phyloP scores from a whole-genome alignment of 208 protist genomes.

The Crithidia mellificae region DNA sequence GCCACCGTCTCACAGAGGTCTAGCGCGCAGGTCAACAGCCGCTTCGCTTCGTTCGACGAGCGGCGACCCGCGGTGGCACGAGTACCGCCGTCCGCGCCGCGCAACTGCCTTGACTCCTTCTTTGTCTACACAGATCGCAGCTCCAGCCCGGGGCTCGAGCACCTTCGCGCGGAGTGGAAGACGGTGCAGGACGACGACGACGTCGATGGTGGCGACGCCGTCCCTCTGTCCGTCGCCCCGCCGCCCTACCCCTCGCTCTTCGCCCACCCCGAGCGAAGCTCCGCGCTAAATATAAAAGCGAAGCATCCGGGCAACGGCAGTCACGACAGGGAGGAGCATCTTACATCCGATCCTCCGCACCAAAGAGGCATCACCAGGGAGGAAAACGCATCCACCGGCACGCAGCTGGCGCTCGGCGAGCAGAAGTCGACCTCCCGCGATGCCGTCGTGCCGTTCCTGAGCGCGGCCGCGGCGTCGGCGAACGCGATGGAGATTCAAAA shows the following conservation, averaged over 20 bases:
- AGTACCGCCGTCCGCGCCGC: neutral
- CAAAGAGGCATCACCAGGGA: too few species aligned
- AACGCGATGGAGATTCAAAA: neutral
- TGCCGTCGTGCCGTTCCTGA: neutral
- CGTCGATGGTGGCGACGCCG: neutral
- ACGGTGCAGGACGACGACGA: neutral
- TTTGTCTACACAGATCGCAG: neutral
- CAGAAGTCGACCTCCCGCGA: neutral
- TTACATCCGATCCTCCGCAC: too few species aligned
- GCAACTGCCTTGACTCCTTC: constrained; percentile 10
- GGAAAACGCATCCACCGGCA: too few species aligned
- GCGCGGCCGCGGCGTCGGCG: neutral
- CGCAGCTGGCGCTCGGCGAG: neutral
- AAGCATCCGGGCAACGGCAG: too few species aligned
- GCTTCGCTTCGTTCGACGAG: constrained; percentile 1
- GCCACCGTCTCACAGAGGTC: neutral
- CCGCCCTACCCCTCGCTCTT: constrained; percentile 1
- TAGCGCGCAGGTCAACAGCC: neutral
- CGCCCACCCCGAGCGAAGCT: neutral
- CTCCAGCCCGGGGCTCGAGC: neutral
- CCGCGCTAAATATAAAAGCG: too few species aligned
- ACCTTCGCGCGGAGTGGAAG: neutral
- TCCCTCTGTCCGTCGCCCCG: neutral
- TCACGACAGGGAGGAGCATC: too few species aligned
- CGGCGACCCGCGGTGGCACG: too few species aligned